A percentile compares a stretch with the other conserved stretches of the same genome.
phyloP scores from a whole-genome alignment of 345 rosid genomes.

The Gossypium sturtianum region DNA sequence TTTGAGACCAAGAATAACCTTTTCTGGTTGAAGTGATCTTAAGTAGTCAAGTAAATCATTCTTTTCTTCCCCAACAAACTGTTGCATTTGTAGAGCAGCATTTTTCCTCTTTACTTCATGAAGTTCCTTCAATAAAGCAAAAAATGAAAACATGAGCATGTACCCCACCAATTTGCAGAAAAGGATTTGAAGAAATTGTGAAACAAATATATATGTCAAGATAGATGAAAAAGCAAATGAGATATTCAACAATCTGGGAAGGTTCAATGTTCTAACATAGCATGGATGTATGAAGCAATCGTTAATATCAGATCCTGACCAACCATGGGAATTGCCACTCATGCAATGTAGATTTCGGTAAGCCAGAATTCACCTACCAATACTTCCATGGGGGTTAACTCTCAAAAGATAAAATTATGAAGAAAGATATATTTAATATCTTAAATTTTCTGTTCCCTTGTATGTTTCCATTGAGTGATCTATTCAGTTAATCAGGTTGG shows the following conservation, averaged over 20 bases:
- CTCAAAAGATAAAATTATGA: neutral
- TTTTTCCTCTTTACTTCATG: slow-evolving; percentile 74
- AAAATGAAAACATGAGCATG: slow-evolving; percentile 16
- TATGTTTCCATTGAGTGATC: neutral
- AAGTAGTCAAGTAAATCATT: slow-evolving; percentile 92
- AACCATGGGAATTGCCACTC: neutral
- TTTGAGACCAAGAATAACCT: slow-evolving; percentile 40
- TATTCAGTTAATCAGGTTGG: neutral
- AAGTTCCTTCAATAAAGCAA: slow-evolving; percentile 53
- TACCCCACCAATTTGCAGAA: neutral
- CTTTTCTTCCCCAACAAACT: slow-evolving; percentile 97
- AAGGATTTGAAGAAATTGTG: neutral
- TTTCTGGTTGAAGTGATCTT: slow-evolving; percentile 90
- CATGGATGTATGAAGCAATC: neutral
- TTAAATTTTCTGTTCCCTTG: neutral
- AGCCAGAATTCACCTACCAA: neutral
- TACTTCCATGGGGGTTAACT: neutral
- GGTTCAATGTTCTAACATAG: neutral
- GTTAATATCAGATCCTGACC: neutral
- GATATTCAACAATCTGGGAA: neutral
- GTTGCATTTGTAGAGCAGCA: slow-evolving; percentile 97
- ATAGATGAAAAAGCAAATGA: neutral
- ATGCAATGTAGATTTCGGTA: neutral
- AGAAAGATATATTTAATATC: neutral
- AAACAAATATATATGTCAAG: neutral